Evolutionary conservation across 768 basidiomycete genomes (phyloP), one percentile per base, ranked within the genome.

Genomic region (Suillus cothurnatus): DNA sequence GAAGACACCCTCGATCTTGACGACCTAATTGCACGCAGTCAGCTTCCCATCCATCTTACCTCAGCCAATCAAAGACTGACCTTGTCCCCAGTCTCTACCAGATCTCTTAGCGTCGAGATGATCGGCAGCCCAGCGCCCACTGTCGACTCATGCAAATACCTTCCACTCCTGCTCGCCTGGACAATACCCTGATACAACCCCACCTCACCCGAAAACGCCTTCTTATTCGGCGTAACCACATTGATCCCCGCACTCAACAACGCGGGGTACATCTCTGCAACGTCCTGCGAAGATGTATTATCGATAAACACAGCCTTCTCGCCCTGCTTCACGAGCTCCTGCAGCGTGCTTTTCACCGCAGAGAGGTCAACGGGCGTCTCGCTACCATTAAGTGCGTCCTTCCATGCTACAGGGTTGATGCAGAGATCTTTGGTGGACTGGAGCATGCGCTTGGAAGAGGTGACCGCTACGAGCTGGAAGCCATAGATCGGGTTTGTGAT

Each of bases 161-260:
- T 82, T n/a, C 89, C 86, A 61, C 85, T 84, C 64, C 82, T 81
- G 63, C 79, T 76, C 4, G 92, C 86, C 6, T 72, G 72, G 28
- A 90, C 67, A 68, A 99, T 95, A 28, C 79, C 75, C 61, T 90
- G 79, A 74, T 91, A 98, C 43, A 97, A 79, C 23, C 69, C 71
- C 34, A 88, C 79, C 23, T 86, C 81, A 0, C 91, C 90, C 17
- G 94, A 96, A 73, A 90, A 94, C 0, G 92, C 97, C 79, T 98
- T 99, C 79, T 99, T 99, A 84, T 99, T 99, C 19, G 97, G 97
- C 1, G 97, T 99, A 55, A 97, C 88, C 70, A 99, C 87, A 72
- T 89, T 86, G 65, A 99, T 85, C 4, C 96, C 95, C 5, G 85
- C 84, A 59, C 81, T 79, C 52, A 99, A 79, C 79, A 95, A 91